These are phyloP conservation scores for Calonectria henricotiae DNA, from an alignment of 2,329 filamentous ascomycete genomes.

Conservation along the genomic window DNA sequence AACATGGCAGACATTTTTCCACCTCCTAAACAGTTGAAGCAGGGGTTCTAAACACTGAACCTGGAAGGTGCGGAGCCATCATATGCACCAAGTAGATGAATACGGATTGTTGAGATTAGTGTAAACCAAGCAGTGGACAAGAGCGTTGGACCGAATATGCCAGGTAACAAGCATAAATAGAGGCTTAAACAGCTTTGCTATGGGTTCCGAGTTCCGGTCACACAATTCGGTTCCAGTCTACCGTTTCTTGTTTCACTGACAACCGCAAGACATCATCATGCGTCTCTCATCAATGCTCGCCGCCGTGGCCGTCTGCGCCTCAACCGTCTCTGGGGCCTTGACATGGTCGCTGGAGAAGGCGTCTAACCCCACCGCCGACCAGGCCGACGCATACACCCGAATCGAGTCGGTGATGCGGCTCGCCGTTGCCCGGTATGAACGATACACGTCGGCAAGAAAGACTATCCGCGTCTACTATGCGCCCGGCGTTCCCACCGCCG, in stretches of 20 bases:
- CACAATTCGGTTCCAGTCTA: background rate
- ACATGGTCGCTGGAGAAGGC: conserved; percentile 60
- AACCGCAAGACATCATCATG: conserved; percentile 50
- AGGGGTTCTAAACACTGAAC: conserved; percentile 10
- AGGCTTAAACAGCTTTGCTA: conserved; percentile 1
- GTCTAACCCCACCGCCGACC: conserved; percentile 61
- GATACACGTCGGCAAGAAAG: conserved; percentile 58
- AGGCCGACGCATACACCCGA: conserved; percentile 62
- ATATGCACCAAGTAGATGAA: conserved; percentile 11
- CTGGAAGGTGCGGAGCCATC: conserved; percentile 13
- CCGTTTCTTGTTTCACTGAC: background rate
- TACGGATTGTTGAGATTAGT: conserved; percentile 11
- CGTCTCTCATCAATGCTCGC: conserved; percentile 54
- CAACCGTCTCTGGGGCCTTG: conserved; percentile 58
- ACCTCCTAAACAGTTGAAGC: conserved; percentile 7
- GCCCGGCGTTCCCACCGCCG: conserved; percentile 64
- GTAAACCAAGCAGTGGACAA: background rate
- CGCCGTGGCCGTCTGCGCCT: conserved; percentile 52
- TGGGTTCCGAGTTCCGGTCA: background rate
- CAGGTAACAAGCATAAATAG: conserved; percentile 20
- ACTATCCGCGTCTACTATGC: conserved; percentile 61
- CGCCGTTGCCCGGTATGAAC: conserved; percentile 61
- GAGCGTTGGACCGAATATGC: background rate
- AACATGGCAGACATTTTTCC: conserved; percentile 19
- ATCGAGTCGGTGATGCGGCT: conserved; percentile 62